Conservation (phyloP, 2,329 filamentous ascomycete genomes). For the Plenodomus tracheiphilus region DNA sequence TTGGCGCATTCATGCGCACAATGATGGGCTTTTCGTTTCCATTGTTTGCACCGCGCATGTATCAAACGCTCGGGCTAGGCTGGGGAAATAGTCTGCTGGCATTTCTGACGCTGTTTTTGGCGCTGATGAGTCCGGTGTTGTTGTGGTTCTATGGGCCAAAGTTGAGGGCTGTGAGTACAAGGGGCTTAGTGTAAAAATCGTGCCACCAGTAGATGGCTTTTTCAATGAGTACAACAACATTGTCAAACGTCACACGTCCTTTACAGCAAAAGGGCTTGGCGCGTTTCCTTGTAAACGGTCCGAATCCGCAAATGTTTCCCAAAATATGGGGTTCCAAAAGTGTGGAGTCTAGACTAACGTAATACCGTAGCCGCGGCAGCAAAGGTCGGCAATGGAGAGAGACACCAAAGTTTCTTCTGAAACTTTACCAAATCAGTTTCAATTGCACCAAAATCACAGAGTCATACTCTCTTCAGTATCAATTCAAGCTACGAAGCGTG, state of each 20-base stretch:
- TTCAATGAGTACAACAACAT: too few species aligned
- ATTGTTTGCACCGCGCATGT: slow-evolving; percentile 61
- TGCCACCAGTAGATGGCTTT: too few species aligned
- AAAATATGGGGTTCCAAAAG: too few species aligned
- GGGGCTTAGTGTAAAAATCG: slow-evolving; percentile 5
- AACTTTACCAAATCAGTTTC: neutral
- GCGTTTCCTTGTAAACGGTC: too few species aligned
- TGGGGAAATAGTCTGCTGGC: slow-evolving; percentile 61
- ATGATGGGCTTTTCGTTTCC: slow-evolving; percentile 61
- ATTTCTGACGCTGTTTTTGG: slow-evolving; percentile 54
- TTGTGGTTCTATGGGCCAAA: slow-evolving; percentile 48
- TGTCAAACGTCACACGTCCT: too few species aligned
- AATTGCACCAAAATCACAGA: neutral
- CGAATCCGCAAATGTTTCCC: too few species aligned
- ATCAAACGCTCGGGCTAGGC: slow-evolving; percentile 59
- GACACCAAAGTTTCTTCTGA: neutral
- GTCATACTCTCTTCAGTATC: neutral
- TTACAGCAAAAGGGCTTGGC: too few species aligned
- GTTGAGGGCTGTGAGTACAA: slow-evolving; percentile 30
- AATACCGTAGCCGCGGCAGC: slow-evolving; percentile 9
- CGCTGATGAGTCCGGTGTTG: slow-evolving; percentile 53
- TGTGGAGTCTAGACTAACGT: too few species aligned
- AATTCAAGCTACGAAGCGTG: neutral
- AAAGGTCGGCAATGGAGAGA: slow-evolving; percentile 6
- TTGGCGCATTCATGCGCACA: slow-evolving; percentile 60